Evolutionary conservation across 768 basidiomycete species (phyloP).

Genomic region (Tephrocybe sp.): DNA sequence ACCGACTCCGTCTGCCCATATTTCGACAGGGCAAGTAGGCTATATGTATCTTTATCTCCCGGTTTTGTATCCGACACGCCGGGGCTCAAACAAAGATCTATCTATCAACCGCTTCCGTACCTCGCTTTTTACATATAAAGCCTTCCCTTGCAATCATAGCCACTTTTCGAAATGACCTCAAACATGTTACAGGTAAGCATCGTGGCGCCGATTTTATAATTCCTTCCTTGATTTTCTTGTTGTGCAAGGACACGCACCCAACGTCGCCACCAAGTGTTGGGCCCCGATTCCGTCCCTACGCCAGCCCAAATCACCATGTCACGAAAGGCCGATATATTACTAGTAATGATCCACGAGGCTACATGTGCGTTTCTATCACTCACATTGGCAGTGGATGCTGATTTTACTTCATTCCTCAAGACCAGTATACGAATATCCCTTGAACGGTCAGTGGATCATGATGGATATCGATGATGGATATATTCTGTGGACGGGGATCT

Average conservation of each 20-base stretch:
- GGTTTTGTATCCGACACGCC: conserved; percentile 20
- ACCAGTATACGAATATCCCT: conserved; percentile 87
- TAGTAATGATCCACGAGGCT: conserved; percentile 84
- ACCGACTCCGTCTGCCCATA: conserved; percentile 20
- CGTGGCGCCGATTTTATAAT: not conserved
- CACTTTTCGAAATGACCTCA: conserved; percentile 37
- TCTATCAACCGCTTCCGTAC: conserved; percentile 22
- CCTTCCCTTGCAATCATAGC: conserved; percentile 10
- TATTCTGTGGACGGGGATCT: conserved; percentile 90
- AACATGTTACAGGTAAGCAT: conserved; percentile 43
- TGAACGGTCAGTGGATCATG: conserved; percentile 93
- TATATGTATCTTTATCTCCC: conserved; percentile 12
- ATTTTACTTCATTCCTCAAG: conserved; percentile 29
- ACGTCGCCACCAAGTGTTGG: conserved; percentile 36
- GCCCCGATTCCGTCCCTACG: conserved; percentile 64
- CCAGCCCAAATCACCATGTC: conserved; percentile 77
- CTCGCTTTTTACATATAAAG: conserved; percentile 19
- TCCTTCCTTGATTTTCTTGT: conserved; percentile 3
- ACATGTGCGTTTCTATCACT: conserved; percentile 58
- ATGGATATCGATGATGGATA: conserved; percentile 94
- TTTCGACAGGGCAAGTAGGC: conserved; percentile 13
- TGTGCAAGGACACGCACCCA: conserved; percentile 40
- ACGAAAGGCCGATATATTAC: conserved; percentile 88
- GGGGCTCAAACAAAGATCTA: conserved; percentile 19
- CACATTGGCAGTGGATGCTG: not conserved